Base-by-base conservation (phyloP, 2,329 filamentous ascomycete genomes). In the Chaetomiaceae sp. region DNA sequence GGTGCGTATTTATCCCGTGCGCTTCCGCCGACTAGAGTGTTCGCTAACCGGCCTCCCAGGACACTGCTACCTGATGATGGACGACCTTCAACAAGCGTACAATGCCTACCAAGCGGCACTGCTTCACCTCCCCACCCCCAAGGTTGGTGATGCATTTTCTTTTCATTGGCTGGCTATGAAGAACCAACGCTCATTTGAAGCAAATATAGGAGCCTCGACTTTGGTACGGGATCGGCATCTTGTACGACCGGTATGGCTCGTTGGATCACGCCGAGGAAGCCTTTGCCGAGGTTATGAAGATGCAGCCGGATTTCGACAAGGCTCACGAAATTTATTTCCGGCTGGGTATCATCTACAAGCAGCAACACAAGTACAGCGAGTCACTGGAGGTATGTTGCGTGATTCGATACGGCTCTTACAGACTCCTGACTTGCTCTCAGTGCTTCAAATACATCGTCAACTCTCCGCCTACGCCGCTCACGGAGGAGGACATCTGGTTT, bases 61-160 rank as follows among this genome's bases (percentile, higher is more conserved):
- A n/a, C 93, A 97, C 65, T 97, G 93, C 69, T 95, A 91, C 64
- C 75, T 98, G 20, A 98, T 98, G 93, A 95, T 95, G 79, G 93
- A 98, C 62, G 91, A 96, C 60, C 70, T 97, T 27, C 93, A 97
- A 68, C 89, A 97, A 62, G 93, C 93, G 1, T 98, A 98, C 61
- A 87, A 88, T 26, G 90, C 93, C 1, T 98, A 98, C 64, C 93
- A 98, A 65, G 88, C 94, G 63, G 93, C 93, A 6, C 71, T 97
- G 6, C 91, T 96, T 53, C 91, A 97, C 66, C 74, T 98, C 33
- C 81, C 85, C 39, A 91, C 96, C 64, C 90, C 91, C 1, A 97
- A 96, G 79, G 88, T 91, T 68, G 53, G 73, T 65, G n/a, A n/a
- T n/a, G n/a, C n/a, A n/a, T n/a, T n/a, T n/a, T n/a, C n/a, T n/a